Percentiles rank a stretch among this genome's conserved stretches.
Conservation (phyloP, 2,329 filamentous ascomycete genomes). For the Lizonia empirigonia region DNA sequence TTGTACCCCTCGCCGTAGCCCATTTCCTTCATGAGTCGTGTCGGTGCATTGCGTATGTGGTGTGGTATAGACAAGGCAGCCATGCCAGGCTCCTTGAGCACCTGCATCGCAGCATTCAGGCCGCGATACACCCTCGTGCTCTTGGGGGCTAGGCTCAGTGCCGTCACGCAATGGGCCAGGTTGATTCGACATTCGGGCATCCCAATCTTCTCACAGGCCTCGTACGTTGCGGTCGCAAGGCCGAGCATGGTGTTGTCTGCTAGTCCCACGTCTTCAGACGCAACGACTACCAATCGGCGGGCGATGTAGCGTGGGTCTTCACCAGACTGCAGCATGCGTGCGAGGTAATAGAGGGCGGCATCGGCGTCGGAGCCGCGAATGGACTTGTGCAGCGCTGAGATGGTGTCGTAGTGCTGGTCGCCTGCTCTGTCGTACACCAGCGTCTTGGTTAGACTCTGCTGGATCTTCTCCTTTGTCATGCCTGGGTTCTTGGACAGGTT, state of each 20-base stretch:
- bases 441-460: conserved; percentile 83
- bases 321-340: conserved; percentile 92
- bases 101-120: conserved; percentile 77
- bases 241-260: conserved; percentile 84
- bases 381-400: conserved; percentile 96
- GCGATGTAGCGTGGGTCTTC: conserved; percentile 94
- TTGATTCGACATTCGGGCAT: conserved; percentile 95
- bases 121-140: conserved; percentile 85
- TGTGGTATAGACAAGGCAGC: conserved; percentile 82
- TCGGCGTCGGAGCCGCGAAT: conserved; percentile 86
- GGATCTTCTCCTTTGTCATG: conserved; percentile 77
- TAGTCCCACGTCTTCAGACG: conserved; percentile 89
- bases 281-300: conserved; percentile 90
- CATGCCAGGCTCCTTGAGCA: conserved; percentile 80
- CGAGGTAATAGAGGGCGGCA: conserved; percentile 91
- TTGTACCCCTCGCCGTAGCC: conserved; percentile 93
- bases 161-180: conserved; percentile 83
- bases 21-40: conserved; percentile 88
- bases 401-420: conserved; percentile 97
- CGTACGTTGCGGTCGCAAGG: conserved; percentile 84
- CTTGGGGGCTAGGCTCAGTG: conserved; percentile 80
- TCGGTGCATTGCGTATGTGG: conserved; percentile 91
- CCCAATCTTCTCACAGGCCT: conserved; percentile 88
- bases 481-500: conserved; percentile 69
- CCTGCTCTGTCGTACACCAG: conserved; percentile 93